These are phyloP conservation scores for Euclidium syriacum DNA, from an alignment of 345 rosid genomes.

Conservation along the genomic window DNA sequence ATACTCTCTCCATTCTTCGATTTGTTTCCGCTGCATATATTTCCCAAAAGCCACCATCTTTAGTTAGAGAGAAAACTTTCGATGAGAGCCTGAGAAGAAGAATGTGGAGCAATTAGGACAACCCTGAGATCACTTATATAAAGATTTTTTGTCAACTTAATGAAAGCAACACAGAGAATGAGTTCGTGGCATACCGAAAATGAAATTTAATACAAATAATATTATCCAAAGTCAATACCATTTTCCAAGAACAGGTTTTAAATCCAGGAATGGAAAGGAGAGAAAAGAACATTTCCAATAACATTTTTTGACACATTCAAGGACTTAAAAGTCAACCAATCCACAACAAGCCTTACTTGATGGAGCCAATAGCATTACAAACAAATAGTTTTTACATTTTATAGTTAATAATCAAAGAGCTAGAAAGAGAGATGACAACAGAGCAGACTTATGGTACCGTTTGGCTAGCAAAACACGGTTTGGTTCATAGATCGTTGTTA, in stretches of 20 bases:
- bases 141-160: slow-evolving; percentile 26
- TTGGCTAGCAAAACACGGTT: too few species aligned
- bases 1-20: slow-evolving; percentile 89
- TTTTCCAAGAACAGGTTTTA: background rate
- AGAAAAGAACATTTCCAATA: slow-evolving; percentile 10
- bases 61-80: slow-evolving; percentile 10
- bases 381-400: background rate
- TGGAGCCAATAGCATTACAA: slow-evolving; percentile 1
- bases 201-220: slow-evolving; percentile 12
- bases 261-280: slow-evolving; percentile 7
- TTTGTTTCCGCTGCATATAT: slow-evolving; percentile 74
- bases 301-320: slow-evolving; percentile 15
- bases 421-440: slow-evolving; percentile 9
- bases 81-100: slow-evolving; percentile 19
- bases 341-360: background rate
- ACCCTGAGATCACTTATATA: slow-evolving; percentile 23
- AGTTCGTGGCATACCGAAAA: slow-evolving; percentile 15
- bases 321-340: background rate
- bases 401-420: background rate
- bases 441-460: too few species aligned
- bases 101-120: slow-evolving; percentile 7
- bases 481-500: too few species aligned
- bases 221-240: slow-evolving; percentile 23
- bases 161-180: slow-evolving; percentile 18
- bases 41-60: slow-evolving; percentile 95